Base-by-base conservation (phyloP, 2,329 filamentous ascomycete species). In the Fusarium sacchari region DNA sequence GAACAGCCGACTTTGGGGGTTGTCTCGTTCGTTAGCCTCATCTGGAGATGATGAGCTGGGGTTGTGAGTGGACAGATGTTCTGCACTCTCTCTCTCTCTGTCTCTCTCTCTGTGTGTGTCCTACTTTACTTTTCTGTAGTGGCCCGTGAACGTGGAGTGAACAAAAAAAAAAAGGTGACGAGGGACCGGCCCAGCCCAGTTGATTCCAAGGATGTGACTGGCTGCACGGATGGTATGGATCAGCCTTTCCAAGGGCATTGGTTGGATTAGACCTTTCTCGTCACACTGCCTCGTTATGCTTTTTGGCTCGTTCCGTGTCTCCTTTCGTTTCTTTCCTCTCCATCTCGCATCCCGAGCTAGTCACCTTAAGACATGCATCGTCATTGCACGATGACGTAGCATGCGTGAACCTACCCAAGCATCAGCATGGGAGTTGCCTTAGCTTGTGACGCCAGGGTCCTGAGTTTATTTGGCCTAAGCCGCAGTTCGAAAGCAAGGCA, bases 351-450 rank as follows among this genome's bases (percentile, higher is more conserved):
- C 47, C 36, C 34, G 24, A 20, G 46, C 57, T 71, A 53, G 40
- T 43, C 66, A 58, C 67, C 66, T 65, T 15, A n/a, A 30, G 39
- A 36, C 69, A 39, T 44, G 28, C 60, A 57, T 70, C 61, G 61
- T 71, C 70, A 71, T 59, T 58, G 49, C 62, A 64, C 71, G 26
- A 73, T 73, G 71, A 73, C 71, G 71, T 72, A 68, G 43, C 32
- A 24, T 44, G 37, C 39, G 32, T 57, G 24, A 39, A 30, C 50
- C 37, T 43, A 28, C 39, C n/a, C 26, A 52, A 65, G 42, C 42
- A 52, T 44, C 39, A 52, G n/a, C 50, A 62, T 64, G 58, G 64
- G 64, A 42, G 26, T 34, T 50, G n/a, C 49, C 46, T 60, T 73
- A 63, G 57, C 58, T 44, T 60, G 46, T 55, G 44, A 70, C 59